A percentile compares a stretch with the other conserved stretches of the same genome.
Evolutionary conservation across 345 rosid genomes (phyloP).

Genomic region (Brassica juncea): DNA sequence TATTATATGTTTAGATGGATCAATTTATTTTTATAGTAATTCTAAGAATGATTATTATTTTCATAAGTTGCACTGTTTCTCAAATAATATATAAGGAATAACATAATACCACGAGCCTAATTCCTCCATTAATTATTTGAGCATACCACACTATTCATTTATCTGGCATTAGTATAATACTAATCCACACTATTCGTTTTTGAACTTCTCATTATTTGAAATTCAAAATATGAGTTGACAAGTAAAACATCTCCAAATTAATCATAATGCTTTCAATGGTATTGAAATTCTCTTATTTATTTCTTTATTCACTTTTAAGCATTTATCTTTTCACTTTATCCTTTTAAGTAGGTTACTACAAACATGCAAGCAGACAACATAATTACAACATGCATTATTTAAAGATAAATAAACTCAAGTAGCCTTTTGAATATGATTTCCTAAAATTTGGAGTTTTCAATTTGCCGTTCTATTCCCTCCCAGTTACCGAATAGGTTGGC

Average conservation of each 20-base stretch:
- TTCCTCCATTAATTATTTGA: too few species aligned
- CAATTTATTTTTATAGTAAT: too few species aligned
- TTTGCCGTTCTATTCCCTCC: constrained; percentile 12
- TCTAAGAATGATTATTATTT: too few species aligned
- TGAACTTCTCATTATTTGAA: constrained; percentile 3
- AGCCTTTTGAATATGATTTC: constrained; percentile 29
- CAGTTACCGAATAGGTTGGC: constrained; percentile 18
- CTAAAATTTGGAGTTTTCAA: constrained; percentile 18
- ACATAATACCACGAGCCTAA: too few species aligned
- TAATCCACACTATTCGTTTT: background rate
- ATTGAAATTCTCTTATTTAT: background rate
- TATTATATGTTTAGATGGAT: too few species aligned
- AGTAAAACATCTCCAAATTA: background rate
- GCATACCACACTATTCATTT: too few species aligned
- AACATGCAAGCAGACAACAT: constrained; percentile 42
- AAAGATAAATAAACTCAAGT: constrained; percentile 13
- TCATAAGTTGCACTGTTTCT: too few species aligned
- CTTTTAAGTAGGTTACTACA: constrained; percentile 24
- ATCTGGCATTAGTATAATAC: background rate
- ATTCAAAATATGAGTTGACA: constrained; percentile 14
- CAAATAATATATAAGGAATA: too few species aligned
- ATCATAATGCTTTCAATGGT: constrained; percentile 17
- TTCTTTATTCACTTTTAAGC: background rate
- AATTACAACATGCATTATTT: constrained; percentile 32
- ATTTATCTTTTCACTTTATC: constrained; percentile 25